These are phyloP conservation scores for Polygonum aviculare DNA, from an alignment of 148 eudicot species.

Conservation along the genomic window DNA sequence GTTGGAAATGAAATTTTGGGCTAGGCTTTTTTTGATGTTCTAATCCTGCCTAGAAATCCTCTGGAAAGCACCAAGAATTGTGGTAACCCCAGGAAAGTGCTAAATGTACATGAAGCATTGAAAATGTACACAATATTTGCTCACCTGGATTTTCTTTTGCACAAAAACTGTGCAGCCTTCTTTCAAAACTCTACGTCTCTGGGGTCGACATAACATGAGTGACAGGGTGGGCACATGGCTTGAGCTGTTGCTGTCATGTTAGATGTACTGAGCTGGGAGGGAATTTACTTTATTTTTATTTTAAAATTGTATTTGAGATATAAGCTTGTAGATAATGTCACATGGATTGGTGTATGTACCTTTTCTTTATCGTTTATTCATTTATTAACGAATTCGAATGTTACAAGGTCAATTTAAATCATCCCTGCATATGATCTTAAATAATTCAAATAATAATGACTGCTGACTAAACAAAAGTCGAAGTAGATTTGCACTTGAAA, in stretches of 20 bases:
- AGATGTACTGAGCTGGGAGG: background rate
- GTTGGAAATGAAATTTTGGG: background rate
- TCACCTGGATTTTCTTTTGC: background rate
- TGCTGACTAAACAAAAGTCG: no score
- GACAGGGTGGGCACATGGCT: background rate
- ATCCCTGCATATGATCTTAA: no score
- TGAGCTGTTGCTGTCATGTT: background rate
- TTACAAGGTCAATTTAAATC: no score
- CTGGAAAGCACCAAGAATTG: background rate
- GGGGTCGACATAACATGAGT: background rate
- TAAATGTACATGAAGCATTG: background rate
- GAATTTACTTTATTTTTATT: no score
- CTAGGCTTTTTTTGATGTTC: background rate
- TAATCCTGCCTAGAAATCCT: background rate
- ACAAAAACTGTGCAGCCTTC: background rate
- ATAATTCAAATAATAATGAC: no score
- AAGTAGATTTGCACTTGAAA: no score
- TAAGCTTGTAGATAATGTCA: no score
- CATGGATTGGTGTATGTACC: no score
- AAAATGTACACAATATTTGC: background rate
- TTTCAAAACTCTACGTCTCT: background rate
- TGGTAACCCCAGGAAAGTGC: background rate
- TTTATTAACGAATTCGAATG: no score
- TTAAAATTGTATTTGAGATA: background rate
- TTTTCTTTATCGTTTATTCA: no score